Conservation (phyloP, 2,329 filamentous ascomycete species). For the Scedosporium minutisporum region DNA sequence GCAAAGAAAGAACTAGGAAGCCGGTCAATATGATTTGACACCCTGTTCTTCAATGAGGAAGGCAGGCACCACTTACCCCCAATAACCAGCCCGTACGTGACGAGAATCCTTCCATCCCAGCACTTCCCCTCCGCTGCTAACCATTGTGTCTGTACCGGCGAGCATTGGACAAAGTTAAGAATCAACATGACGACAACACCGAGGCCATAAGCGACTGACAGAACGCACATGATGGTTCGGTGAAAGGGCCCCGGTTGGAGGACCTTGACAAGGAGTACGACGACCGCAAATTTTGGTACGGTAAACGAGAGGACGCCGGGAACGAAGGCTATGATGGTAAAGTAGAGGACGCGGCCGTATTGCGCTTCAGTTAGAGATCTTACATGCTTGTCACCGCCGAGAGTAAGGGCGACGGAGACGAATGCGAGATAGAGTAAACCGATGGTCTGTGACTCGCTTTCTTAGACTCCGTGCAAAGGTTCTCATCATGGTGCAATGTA, state of each 20-base stretch:
- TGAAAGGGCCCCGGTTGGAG: slow-evolving; percentile 25
- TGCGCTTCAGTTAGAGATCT: slow-evolving; percentile 19
- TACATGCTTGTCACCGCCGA: slow-evolving; percentile 30
- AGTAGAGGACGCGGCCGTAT: slow-evolving; percentile 21
- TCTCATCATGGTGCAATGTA: not conserved
- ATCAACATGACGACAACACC: slow-evolving; percentile 25
- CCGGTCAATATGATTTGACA: not conserved
- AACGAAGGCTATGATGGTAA: slow-evolving; percentile 25
- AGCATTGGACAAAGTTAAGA: slow-evolving; percentile 32
- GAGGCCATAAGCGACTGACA: slow-evolving; percentile 17
- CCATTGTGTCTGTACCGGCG: slow-evolving; percentile 29
- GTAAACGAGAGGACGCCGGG: slow-evolving; percentile 28
- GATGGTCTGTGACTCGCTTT: not conserved
- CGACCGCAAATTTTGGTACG: slow-evolving; percentile 31
- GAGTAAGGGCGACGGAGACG: slow-evolving; percentile 22
- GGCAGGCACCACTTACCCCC: slow-evolving; percentile 21
- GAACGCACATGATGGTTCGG: slow-evolving; percentile 23
- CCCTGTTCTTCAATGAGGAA: not conserved
- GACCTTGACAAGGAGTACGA: slow-evolving; percentile 25
- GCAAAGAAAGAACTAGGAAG: slow-evolving; percentile 20
- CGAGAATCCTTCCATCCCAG: slow-evolving; percentile 23
- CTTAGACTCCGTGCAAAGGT: not conserved
- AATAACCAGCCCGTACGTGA: slow-evolving; percentile 29
- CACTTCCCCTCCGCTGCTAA: slow-evolving; percentile 21
- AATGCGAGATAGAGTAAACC: slow-evolving; percentile 19